Conservation (phyloP, 2,329 filamentous ascomycete species). For the Scytalidium lignicola region DNA sequence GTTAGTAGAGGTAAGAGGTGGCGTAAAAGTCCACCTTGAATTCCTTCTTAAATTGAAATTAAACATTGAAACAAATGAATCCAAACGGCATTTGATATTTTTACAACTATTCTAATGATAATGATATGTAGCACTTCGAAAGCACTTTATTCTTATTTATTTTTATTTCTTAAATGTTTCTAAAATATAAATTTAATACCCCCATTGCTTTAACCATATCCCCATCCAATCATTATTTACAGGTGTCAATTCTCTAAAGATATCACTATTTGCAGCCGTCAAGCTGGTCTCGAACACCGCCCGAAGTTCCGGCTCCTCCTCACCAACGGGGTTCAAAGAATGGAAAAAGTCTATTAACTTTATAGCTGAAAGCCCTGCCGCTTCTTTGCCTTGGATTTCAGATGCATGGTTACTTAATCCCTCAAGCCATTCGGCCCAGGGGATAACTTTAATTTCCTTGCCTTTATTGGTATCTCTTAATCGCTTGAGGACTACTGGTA, state of each 20-base stretch:
- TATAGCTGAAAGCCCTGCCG: slow-evolving; percentile 42
- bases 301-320: slow-evolving; percentile 6
- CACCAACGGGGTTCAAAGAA: slow-evolving; percentile 12
- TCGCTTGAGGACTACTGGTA: slow-evolving; percentile 16
- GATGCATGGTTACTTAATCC: slow-evolving; percentile 37
- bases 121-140: no score
- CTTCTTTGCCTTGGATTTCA: slow-evolving; percentile 31
- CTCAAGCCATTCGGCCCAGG: slow-evolving; percentile 40
- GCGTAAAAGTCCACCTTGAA: no score
- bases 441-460: slow-evolving; percentile 24
- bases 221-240: slow-evolving; percentile 28
- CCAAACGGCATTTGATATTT: no score
- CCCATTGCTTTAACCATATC: slow-evolving; percentile 32
- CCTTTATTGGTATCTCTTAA: background rate
- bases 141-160: no score
- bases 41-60: no score
- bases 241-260: slow-evolving; percentile 20
- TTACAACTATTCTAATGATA: no score
- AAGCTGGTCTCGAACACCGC: slow-evolving; percentile 16
- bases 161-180: no score
- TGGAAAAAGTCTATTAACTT: slow-evolving; percentile 38
- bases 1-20: no score
- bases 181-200: slow-evolving; percentile 6
- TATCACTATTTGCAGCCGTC: slow-evolving; percentile 18
- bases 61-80: no score